These are phyloP conservation scores for Cubamyces sp. DNA, from an alignment of 768 basidiomycete species.

Conservation along the genomic window DNA sequence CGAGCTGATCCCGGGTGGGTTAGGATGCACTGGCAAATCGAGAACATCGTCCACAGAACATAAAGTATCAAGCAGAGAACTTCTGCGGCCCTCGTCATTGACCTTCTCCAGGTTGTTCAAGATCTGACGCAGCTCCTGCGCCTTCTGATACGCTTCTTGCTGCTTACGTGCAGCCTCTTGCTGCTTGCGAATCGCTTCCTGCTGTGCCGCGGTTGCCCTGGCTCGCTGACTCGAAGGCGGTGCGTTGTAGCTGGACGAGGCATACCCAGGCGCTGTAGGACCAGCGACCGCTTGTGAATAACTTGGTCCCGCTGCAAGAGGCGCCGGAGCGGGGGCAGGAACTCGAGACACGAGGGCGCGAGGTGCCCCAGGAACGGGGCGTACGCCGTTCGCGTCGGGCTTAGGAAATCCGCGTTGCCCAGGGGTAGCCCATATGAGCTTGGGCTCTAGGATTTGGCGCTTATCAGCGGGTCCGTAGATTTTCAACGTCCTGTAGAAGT, in stretches of 20 bases:
- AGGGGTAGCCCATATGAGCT: constrained; percentile 76
- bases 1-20: constrained; percentile 69
- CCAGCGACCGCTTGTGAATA: not conserved
- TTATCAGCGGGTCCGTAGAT: constrained; percentile 73
- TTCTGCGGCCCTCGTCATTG: constrained; percentile 73
- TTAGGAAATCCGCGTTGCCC: constrained; percentile 57
- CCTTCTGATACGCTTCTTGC: constrained; percentile 59
- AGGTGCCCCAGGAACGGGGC: constrained; percentile 25
- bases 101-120: constrained; percentile 73
- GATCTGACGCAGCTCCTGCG: constrained; percentile 68
- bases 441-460: constrained; percentile 62
- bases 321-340: constrained; percentile 12
- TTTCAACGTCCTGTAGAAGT: constrained; percentile 56
- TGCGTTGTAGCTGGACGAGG: not conserved
- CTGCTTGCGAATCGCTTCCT: constrained; percentile 44
- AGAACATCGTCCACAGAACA: constrained; percentile 73
- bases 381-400: constrained; percentile 16
- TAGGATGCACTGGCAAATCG: constrained; percentile 68
- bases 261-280: not conserved
- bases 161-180: constrained; percentile 49
- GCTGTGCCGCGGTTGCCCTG: constrained; percentile 26
- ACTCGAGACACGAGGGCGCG: constrained; percentile 1
- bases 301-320: not conserved
- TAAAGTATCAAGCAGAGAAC: constrained; percentile 70
- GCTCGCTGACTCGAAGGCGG: constrained; percentile 15